A percentile compares a stretch with the other conserved stretches of the same genome.
phyloP scores from a whole-genome alignment of 352 stramenopile species.

The Phytophthora megakarya region DNA sequence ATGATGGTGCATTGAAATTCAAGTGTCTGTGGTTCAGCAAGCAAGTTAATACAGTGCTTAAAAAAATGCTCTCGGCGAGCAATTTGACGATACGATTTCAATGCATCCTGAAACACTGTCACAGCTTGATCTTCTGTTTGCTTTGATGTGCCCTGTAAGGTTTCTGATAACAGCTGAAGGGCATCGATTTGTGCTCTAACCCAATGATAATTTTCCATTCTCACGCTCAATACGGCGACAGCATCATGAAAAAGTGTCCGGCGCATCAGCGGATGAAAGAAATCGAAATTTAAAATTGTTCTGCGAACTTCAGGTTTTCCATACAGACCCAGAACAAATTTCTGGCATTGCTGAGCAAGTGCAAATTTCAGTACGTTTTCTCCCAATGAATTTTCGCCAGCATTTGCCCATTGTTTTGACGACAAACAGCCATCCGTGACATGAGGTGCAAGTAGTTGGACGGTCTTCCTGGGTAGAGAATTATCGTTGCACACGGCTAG shows the following conservation, averaged over 20 bases:
- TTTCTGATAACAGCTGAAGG: slow-evolving; percentile 5
- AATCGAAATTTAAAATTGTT: slow-evolving; percentile 1
- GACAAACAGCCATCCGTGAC: slow-evolving; percentile 14
- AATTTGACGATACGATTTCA: slow-evolving; percentile 13
- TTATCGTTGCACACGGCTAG: neutral
- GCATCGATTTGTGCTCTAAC: slow-evolving; percentile 4
- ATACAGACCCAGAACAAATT: slow-evolving; percentile 10
- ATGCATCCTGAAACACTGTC: neutral
- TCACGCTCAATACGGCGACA: slow-evolving; percentile 12
- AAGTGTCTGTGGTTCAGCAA: neutral
- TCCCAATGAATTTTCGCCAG: neutral
- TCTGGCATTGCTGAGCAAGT: slow-evolving; percentile 9
- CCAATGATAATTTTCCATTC: neutral
- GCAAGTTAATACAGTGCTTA: slow-evolving; percentile 11
- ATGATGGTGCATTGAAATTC: slow-evolving; percentile 3
- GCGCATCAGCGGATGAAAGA: slow-evolving; percentile 21
- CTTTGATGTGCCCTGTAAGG: neutral
- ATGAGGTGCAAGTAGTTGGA: neutral
- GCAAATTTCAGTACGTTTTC: slow-evolving; percentile 2
- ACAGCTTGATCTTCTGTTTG: neutral
- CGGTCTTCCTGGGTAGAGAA: neutral
- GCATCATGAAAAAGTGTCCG: slow-evolving; percentile 15
- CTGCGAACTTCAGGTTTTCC: neutral
- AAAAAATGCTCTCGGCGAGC: slow-evolving; percentile 14
- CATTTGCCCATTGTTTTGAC: slow-evolving; percentile 1